These are phyloP conservation scores for Turnera subulata DNA, from an alignment of 345 rosid species.

Conservation along the genomic window DNA sequence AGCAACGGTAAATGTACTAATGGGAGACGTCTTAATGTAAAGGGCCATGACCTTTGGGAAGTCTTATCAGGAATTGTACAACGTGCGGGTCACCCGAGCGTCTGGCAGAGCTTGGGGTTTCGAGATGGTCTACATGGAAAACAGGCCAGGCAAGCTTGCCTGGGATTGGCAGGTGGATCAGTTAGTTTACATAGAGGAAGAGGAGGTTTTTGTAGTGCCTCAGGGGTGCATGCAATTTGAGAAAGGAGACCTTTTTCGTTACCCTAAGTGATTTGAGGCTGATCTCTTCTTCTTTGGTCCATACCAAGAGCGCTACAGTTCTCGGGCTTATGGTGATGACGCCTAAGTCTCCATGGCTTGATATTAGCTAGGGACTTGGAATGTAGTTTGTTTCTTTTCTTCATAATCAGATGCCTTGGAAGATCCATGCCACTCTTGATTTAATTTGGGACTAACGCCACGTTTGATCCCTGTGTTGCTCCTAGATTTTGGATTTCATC, in stretches of 20 bases:
- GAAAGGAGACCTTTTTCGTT: conserved; percentile 86
- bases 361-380: too few species aligned
- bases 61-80: conserved; percentile 72
- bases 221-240: conserved; percentile 78
- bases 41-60: conserved; percentile 63
- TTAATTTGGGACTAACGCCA: too few species aligned
- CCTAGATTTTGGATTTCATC: too few species aligned
- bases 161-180: conserved; percentile 99
- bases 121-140: conserved; percentile 84
- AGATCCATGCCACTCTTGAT: too few species aligned
- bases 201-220: conserved; percentile 91
- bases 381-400: too few species aligned
- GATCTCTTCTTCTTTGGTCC: conserved; percentile 86
- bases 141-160: conserved; percentile 73
- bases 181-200: conserved; percentile 92
- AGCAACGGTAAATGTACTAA: conserved; percentile 10
- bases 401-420: too few species aligned
- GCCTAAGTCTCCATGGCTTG: too few species aligned
- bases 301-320: conserved; percentile 79
- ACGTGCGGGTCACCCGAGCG: conserved; percentile 59
- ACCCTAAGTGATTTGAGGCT: conserved; percentile 95
- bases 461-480: too few species aligned
- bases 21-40: too few species aligned
- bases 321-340: conserved; percentile 84
- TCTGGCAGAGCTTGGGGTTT: conserved; percentile 65